A percentile compares a stretch with the other conserved stretches of the same genome.
These are phyloP conservation scores for Sporisorium sorghi DNA, from an alignment of 1,284 basidiomycete genomes.

Conservation along the genomic window DNA sequence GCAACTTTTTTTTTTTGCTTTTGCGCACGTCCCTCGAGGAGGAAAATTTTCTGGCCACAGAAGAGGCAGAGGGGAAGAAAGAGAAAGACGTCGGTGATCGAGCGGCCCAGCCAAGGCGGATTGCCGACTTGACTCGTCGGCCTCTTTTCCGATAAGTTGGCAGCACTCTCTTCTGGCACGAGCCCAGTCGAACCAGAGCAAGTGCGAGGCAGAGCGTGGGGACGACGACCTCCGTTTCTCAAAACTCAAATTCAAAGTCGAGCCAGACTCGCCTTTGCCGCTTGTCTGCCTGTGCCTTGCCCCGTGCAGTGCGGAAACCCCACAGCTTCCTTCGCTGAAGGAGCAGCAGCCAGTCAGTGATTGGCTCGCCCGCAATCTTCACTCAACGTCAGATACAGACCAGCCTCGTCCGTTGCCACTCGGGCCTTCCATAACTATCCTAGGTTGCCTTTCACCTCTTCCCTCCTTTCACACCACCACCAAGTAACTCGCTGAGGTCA, in stretches of 20 bases:
- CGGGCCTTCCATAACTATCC: not conserved
- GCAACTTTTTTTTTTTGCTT: not conserved
- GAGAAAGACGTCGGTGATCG: slow-evolving; percentile 7
- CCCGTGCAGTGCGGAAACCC: not conserved
- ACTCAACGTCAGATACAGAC: not conserved
- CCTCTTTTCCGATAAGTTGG: slow-evolving; percentile 10
- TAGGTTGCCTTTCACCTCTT: not conserved
- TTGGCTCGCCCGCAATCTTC: slow-evolving; percentile 7
- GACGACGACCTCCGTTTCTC: not conserved
- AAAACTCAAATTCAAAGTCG: slow-evolving; percentile 1
- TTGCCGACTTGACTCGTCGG: slow-evolving; percentile 5
- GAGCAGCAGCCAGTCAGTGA: no score
- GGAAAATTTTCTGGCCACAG: no score
- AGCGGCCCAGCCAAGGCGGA: not conserved
- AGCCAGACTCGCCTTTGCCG: not conserved
- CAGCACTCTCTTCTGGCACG: no score
- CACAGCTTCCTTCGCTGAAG: not conserved
- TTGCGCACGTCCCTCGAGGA: no score
- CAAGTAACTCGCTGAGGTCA: not conserved
- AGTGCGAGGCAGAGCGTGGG: not conserved
- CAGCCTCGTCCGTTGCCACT: not conserved
- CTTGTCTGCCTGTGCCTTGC: not conserved
- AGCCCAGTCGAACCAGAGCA: not conserved
- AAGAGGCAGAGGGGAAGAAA: slow-evolving; percentile 8
- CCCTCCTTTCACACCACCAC: not conserved